Conservation (phyloP, 1,284 basidiomycete genomes). For the Apiotrichum gracile region DNA sequence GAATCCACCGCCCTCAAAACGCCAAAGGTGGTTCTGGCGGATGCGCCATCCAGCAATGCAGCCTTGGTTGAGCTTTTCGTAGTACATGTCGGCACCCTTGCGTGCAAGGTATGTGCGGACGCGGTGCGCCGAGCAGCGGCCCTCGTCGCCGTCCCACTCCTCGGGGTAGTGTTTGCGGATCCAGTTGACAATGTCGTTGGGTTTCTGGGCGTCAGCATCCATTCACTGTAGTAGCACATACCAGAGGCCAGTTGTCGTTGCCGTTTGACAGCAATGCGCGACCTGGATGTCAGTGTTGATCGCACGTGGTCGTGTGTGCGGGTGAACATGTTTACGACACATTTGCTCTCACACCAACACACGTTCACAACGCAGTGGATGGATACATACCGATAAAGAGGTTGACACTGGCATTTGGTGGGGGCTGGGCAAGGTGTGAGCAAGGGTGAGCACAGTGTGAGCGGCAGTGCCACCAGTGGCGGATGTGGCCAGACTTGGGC, state of each 20-base stretch:
- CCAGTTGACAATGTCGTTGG: slow-evolving; percentile 46
- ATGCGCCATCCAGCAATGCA: slow-evolving; percentile 44
- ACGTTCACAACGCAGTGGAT: neutral
- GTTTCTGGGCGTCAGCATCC: slow-evolving; percentile 30
- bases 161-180: slow-evolving; percentile 44
- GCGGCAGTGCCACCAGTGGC: slow-evolving; percentile 19
- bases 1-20: slow-evolving; percentile 44
- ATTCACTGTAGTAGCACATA: slow-evolving; percentile 19
- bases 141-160: slow-evolving; percentile 47
- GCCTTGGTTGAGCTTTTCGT: slow-evolving; percentile 45
- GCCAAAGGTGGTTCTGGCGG: slow-evolving; percentile 44
- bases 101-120: slow-evolving; percentile 45
- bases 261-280: slow-evolving; percentile 42
- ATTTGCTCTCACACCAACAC: neutral
- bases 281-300: slow-evolving; percentile 13
- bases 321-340: neutral
- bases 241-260: slow-evolving; percentile 46
- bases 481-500: neutral
- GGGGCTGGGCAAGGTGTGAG: slow-evolving; percentile 32
- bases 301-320: neutral
- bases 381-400: slow-evolving; percentile 38
- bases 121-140: slow-evolving; percentile 43
- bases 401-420: slow-evolving; percentile 45
- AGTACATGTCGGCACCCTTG: slow-evolving; percentile 48
- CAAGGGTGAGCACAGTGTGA: neutral